A percentile compares a stretch with the other conserved stretches of the same genome.
Conservation (phyloP, 805 yeast species). For the Zygotorulaspora danielsina region DNA sequence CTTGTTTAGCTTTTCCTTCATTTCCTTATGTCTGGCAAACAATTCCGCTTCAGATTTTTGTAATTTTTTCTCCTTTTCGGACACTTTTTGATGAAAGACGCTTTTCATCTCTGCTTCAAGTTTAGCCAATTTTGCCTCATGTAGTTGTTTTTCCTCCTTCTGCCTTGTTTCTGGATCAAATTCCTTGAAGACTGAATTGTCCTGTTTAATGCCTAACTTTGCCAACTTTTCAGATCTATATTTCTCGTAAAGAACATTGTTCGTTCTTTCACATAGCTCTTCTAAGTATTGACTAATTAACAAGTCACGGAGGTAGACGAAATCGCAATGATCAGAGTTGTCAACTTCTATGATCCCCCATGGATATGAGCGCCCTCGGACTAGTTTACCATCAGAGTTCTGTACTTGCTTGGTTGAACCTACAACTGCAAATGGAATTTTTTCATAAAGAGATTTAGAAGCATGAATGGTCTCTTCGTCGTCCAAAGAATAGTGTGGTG, state of each 20-base stretch:
- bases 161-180: slow-evolving; percentile 89
- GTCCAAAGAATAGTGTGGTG: slow-evolving; percentile 72
- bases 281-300: slow-evolving; percentile 87
- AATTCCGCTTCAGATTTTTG: slow-evolving; percentile 96
- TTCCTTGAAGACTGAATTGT: slow-evolving; percentile 86
- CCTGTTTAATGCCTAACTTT: slow-evolving; percentile 86
- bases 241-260: slow-evolving; percentile 71
- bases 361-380: slow-evolving; percentile 91
- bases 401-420: slow-evolving; percentile 78
- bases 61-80: slow-evolving; percentile 94
- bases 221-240: slow-evolving; percentile 81
- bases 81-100: slow-evolving; percentile 93
- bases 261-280: slow-evolving; percentile 85
- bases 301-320: slow-evolving; percentile 80
- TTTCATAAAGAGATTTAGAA: slow-evolving; percentile 60
- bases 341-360: slow-evolving; percentile 98
- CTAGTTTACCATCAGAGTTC: slow-evolving; percentile 66
- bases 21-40: slow-evolving; percentile 91
- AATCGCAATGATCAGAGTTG: slow-evolving; percentile 90
- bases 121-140: slow-evolving; percentile 88
- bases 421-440: slow-evolving; percentile 88
- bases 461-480: slow-evolving; percentile 76
- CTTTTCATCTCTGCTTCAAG: slow-evolving; percentile 96
- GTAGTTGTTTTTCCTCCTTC: slow-evolving; percentile 88
- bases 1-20: slow-evolving; percentile 88